phyloP scores from a whole-genome alignment of 73 alveolate genomes.

The Tetrahymena thermophila region DNA sequence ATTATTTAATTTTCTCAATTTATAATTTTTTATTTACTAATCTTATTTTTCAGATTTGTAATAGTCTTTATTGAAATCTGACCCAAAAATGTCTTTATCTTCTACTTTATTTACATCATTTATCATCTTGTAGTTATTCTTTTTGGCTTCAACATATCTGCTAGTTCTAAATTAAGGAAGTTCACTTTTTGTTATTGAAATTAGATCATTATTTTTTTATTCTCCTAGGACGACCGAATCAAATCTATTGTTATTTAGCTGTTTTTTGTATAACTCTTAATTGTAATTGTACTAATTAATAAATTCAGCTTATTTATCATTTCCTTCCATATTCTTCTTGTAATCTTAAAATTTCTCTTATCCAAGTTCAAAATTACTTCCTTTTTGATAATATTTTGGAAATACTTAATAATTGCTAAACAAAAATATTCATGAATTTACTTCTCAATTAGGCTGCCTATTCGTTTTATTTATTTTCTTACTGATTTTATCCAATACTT shows the following conservation, averaged over 20 bases:
- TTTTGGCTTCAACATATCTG: background rate
- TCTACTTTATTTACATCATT: background rate
- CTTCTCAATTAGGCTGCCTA: background rate
- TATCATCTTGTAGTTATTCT: background rate
- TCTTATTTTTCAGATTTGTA: background rate
- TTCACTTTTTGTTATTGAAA: background rate
- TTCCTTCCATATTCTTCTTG: background rate
- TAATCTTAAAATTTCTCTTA: background rate
- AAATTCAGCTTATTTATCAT: background rate
- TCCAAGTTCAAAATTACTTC: background rate
- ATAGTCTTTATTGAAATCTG: background rate
- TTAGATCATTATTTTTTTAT: background rate
- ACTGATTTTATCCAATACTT: background rate
- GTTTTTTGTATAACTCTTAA: background rate
- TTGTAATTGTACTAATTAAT: background rate
- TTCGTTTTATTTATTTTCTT: background rate
- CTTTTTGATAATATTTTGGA: background rate
- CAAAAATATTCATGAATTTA: background rate
- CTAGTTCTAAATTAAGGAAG: background rate
- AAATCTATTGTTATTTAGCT: background rate
- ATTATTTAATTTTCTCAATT: background rate
- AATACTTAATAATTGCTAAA: too few species aligned
- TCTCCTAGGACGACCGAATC: background rate
- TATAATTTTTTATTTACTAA: background rate
- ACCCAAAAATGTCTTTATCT: background rate